These are phyloP conservation scores for Grammothele lineata DNA, from an alignment of 768 basidiomycete genomes.

Conservation along the genomic window DNA sequence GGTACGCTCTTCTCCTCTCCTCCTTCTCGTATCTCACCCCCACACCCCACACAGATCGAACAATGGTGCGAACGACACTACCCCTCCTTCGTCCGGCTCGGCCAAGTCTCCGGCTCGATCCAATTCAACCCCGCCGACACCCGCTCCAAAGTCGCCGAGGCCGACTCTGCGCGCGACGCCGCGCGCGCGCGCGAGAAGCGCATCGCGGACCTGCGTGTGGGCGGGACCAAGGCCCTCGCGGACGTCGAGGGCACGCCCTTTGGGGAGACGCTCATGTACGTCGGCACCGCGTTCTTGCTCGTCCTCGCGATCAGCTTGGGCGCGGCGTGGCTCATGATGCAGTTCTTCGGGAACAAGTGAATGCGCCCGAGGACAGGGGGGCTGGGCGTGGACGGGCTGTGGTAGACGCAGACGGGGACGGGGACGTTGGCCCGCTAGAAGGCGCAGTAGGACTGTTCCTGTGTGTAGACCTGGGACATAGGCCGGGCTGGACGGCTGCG, in stretches of 20 bases:
- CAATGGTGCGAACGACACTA: slow-evolving; percentile 92
- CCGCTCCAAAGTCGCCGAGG: slow-evolving; percentile 46
- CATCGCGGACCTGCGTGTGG: slow-evolving; percentile 16
- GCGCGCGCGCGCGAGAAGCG: slow-evolving; percentile 28
- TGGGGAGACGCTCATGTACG: slow-evolving; percentile 27
- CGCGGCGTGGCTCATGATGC: slow-evolving; percentile 23
- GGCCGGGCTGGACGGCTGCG: no score
- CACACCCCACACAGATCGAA: slow-evolving; percentile 58
- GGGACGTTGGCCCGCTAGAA: no score
- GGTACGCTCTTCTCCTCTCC: slow-evolving; percentile 35
- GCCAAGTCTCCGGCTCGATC: slow-evolving; percentile 5
- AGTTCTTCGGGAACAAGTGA: slow-evolving; percentile 3
- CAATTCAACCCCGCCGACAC: slow-evolving; percentile 49
- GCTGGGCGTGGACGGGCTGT: no score
- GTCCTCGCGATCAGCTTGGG: slow-evolving; percentile 24
- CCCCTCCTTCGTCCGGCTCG: slow-evolving; percentile 75
- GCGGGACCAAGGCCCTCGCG: not conserved
- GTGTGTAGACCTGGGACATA: not conserved
- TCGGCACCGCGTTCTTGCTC: slow-evolving; percentile 24
- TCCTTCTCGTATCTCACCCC: slow-evolving; percentile 1
- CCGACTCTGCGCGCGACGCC: slow-evolving; percentile 39
- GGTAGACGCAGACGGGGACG: no score
- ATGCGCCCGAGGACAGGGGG: no score
- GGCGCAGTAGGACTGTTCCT: no score
- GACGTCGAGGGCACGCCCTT: not conserved